Evolutionary conservation across 495 filamentous ascomycete genomes (phyloP).

Genomic region (Hypoxylon fragiforme): DNA sequence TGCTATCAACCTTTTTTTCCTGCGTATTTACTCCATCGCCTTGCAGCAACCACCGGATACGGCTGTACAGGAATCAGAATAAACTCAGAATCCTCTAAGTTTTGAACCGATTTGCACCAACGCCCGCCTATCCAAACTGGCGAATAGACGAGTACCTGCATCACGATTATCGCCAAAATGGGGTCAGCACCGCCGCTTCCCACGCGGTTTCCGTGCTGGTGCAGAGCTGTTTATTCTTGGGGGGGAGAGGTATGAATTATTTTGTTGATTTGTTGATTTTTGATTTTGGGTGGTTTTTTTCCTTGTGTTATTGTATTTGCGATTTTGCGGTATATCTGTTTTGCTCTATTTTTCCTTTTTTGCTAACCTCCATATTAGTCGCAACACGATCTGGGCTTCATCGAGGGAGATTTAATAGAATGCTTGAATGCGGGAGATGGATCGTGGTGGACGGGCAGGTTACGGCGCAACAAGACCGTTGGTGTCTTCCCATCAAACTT

Average conservation of each 20-base stretch:
- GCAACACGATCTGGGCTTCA: slow-evolving; percentile 90
- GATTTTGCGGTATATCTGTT: too few species aligned
- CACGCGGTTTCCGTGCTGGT: slow-evolving; percentile 92
- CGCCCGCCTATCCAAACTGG: slow-evolving; percentile 23
- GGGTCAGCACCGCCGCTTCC: slow-evolving; percentile 67
- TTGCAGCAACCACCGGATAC: slow-evolving; percentile 27
- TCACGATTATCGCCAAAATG: slow-evolving; percentile 42
- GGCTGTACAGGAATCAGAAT: slow-evolving; percentile 20
- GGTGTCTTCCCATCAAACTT: slow-evolving; percentile 97
- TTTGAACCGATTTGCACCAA: slow-evolving; percentile 14
- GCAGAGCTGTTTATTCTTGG: slow-evolving; percentile 93
- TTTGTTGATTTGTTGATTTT: slow-evolving; percentile 17
- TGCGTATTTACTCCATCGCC: slow-evolving; percentile 31
- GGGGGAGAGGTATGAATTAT: slow-evolving; percentile 88
- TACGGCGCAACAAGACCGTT: slow-evolving; percentile 84
- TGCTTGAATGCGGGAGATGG: slow-evolving; percentile 97
- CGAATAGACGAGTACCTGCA: slow-evolving; percentile 20
- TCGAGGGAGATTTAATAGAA: slow-evolving; percentile 97
- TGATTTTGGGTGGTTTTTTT: slow-evolving; percentile 9
- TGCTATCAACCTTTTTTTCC: slow-evolving; percentile 12
- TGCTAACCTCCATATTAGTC: slow-evolving; percentile 54
- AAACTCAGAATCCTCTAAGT: slow-evolving; percentile 13
- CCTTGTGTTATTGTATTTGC: neutral
- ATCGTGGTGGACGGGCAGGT: slow-evolving; percentile 94
- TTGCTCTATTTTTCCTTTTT: too few species aligned